Evolutionary conservation across 2,329 filamentous ascomycete species (phyloP).

Genomic region (Diplocarpon rosae): DNA sequence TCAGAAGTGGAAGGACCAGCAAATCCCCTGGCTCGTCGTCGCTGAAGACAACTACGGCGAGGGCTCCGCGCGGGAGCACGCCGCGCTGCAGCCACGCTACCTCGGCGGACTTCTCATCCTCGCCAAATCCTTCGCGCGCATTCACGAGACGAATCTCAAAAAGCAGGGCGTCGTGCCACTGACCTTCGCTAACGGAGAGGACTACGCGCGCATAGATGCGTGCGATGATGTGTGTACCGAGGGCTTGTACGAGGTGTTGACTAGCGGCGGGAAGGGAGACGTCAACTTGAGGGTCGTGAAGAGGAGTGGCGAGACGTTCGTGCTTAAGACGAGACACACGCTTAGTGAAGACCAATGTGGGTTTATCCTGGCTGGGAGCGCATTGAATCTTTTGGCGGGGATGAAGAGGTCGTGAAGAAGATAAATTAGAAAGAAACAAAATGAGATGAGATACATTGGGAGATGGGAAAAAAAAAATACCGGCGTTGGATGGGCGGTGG

Average conservation of each 20-base stretch:
- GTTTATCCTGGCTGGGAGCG: slow-evolving; percentile 89
- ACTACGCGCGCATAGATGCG: slow-evolving; percentile 75
- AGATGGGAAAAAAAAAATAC: too few species aligned
- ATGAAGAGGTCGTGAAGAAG: slow-evolving; percentile 14
- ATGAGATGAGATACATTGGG: too few species aligned
- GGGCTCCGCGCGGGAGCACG: slow-evolving; percentile 80
- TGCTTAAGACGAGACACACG: slow-evolving; percentile 74
- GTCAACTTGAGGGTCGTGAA: slow-evolving; percentile 59
- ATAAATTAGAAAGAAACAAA: too few species aligned
- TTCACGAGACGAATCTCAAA: slow-evolving; percentile 93
- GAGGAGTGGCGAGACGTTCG: slow-evolving; percentile 50
- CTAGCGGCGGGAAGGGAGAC: slow-evolving; percentile 64
- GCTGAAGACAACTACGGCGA: slow-evolving; percentile 98
- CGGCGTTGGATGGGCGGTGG: too few species aligned
- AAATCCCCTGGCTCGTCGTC: slow-evolving; percentile 80
- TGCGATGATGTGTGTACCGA: slow-evolving; percentile 76
- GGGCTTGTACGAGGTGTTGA: slow-evolving; percentile 73
- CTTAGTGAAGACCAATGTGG: slow-evolving; percentile 81
- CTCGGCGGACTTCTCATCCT: slow-evolving; percentile 77
- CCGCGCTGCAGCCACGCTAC: slow-evolving; percentile 82
- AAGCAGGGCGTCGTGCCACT: slow-evolving; percentile 95
- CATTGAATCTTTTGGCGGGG: slow-evolving; percentile 79
- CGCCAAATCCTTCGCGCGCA: slow-evolving; percentile 78
- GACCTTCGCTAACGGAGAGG: slow-evolving; percentile 77
- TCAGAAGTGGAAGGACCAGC: slow-evolving; percentile 66